These are phyloP conservation scores for Noccaea bulbosa DNA, from an alignment of 345 rosid species.

Conservation along the genomic window DNA sequence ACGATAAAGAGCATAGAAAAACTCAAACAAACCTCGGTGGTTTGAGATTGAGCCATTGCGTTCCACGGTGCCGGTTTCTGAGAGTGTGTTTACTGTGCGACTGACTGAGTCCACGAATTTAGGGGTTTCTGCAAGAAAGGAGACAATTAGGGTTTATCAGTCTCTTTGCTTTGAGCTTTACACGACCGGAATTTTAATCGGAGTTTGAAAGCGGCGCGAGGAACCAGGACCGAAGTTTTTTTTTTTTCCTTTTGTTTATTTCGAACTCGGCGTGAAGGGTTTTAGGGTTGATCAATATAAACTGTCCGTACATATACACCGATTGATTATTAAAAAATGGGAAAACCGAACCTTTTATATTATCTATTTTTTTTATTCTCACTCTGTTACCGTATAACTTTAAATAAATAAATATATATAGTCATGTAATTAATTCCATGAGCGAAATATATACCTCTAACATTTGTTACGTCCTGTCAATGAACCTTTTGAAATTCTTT, in stretches of 20 bases:
- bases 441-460: not conserved
- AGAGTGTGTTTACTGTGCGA: not conserved
- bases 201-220: slow-evolving; percentile 33
- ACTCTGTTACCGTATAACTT: too few species aligned
- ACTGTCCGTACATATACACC: not conserved
- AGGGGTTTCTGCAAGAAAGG: slow-evolving; percentile 8
- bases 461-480: not conserved
- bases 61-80: not conserved
- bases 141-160: slow-evolving; percentile 18
- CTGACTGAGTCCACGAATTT: not conserved
- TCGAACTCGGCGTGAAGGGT: slow-evolving; percentile 14
- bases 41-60: slow-evolving; percentile 45
- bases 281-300: slow-evolving; percentile 18
- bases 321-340: not conserved
- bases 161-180: slow-evolving; percentile 1
- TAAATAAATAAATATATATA: too few species aligned
- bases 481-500: not conserved
- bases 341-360: not conserved
- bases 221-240: not conserved
- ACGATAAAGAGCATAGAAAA: not conserved
- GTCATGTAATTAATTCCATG: not conserved
- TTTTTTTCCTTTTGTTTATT: not conserved
- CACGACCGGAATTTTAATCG: slow-evolving; percentile 30
- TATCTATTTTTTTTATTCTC: not conserved
- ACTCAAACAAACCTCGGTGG: slow-evolving; percentile 39